phyloP scores from a whole-genome alignment of 1,284 basidiomycete species.

The Ustilago trichophora region DNA sequence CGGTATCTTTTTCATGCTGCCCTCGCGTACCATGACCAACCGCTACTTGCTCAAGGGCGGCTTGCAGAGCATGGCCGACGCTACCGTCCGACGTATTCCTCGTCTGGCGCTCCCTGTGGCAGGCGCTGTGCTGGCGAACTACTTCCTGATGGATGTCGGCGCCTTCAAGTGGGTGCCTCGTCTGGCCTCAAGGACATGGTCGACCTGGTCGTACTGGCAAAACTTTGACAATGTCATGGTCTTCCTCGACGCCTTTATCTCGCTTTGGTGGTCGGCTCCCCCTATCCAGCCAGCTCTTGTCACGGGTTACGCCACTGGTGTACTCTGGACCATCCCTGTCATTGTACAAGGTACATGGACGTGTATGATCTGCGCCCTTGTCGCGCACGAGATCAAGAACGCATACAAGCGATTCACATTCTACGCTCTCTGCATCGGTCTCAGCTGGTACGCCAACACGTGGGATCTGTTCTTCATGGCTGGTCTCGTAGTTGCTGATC shows the following conservation, averaged over 20 bases:
- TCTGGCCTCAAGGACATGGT: slow-evolving; percentile 57
- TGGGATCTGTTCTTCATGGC: slow-evolving; percentile 63
- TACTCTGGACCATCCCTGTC: slow-evolving; percentile 62
- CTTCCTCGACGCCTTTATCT: slow-evolving; percentile 53
- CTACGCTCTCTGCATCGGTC: slow-evolving; percentile 50
- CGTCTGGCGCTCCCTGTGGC: slow-evolving; percentile 55
- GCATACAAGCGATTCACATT: slow-evolving; percentile 55
- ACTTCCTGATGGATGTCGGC: slow-evolving; percentile 57
- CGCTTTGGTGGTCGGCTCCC: slow-evolving; percentile 58
- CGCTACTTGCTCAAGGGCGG: slow-evolving; percentile 57
- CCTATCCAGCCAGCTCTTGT: slow-evolving; percentile 49
- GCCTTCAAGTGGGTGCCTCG: slow-evolving; percentile 59
- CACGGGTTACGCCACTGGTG: slow-evolving; percentile 58
- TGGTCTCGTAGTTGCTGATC: slow-evolving; percentile 56
- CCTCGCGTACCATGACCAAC: slow-evolving; percentile 57
- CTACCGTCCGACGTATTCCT: slow-evolving; percentile 54
- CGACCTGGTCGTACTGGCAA: slow-evolving; percentile 59
- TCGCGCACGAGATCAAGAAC: slow-evolving; percentile 60
- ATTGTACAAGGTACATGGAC: slow-evolving; percentile 60
- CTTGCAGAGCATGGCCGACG: slow-evolving; percentile 52
- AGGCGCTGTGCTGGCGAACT: slow-evolving; percentile 56
- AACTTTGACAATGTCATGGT: slow-evolving; percentile 57
- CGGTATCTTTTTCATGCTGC: slow-evolving; percentile 59
- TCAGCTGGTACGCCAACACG: slow-evolving; percentile 57
- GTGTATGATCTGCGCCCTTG: slow-evolving; percentile 48